A percentile compares a stretch with the other conserved stretches of the same genome.
These are phyloP conservation scores for Dendrobium catenatum DNA, from an alignment of 106 monocot genomes.

Conservation along the genomic window DNA sequence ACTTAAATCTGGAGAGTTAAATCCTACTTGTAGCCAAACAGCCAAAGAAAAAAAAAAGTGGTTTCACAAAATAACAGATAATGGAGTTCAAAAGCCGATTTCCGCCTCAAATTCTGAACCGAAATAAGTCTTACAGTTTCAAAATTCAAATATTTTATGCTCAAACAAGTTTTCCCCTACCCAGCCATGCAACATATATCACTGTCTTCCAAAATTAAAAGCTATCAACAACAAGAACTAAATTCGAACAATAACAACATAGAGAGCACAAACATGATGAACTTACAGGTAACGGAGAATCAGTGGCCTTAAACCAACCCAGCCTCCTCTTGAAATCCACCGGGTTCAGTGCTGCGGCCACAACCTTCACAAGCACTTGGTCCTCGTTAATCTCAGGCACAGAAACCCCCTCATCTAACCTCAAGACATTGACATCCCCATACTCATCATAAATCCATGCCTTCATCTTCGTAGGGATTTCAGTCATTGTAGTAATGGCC, in stretches of 20 bases:
- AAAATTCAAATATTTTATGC: too few relatives aligned
- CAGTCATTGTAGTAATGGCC: neutral
- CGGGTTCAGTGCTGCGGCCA: constrained; percentile 84
- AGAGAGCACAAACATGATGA: neutral
- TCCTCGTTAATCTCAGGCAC: constrained; percentile 73
- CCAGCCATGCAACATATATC: too few relatives aligned
- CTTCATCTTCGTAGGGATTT: constrained; percentile 67
- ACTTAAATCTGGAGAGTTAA: too few relatives aligned
- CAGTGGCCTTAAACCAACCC: constrained; percentile 79
- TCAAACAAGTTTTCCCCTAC: too few relatives aligned
- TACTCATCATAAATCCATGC: constrained; percentile 85
- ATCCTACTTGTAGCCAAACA: too few relatives aligned
- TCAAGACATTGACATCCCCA: constrained; percentile 52
- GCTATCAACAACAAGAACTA: neutral
- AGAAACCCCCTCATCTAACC: constrained; percentile 44
- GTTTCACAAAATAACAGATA: too few relatives aligned
- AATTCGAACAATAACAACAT: neutral
- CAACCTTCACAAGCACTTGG: constrained; percentile 82
- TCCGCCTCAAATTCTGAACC: too few relatives aligned
- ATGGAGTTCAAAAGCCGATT: too few relatives aligned
- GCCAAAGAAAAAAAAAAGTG: too few relatives aligned
- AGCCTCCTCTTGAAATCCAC: constrained; percentile 88
- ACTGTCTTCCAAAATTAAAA: neutral
- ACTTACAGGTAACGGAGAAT: constrained; percentile 80
- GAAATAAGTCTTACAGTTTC: too few relatives aligned